Conservation (phyloP, 2,329 filamentous ascomycete species). For the Penicillium sp. region DNA sequence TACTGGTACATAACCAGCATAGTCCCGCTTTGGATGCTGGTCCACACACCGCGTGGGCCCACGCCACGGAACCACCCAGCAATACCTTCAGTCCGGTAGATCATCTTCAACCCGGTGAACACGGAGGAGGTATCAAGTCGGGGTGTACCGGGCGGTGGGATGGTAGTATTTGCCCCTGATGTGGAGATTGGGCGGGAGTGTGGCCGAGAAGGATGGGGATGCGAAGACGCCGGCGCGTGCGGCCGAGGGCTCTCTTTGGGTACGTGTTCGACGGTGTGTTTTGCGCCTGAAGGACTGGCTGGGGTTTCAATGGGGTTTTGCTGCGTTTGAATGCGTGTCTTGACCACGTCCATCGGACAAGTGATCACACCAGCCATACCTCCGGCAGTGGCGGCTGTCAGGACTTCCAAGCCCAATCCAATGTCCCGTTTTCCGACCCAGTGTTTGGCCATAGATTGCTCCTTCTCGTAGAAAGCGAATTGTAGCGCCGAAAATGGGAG, state of each 20-base stretch:
- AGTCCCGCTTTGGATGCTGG: slow-evolving; percentile 91
- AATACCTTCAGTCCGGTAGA: slow-evolving; percentile 86
- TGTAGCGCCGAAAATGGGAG: slow-evolving; percentile 94
- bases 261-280: slow-evolving; percentile 29
- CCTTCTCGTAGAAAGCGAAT: slow-evolving; percentile 98
- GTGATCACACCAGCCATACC: slow-evolving; percentile 92
- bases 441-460: slow-evolving; percentile 74
- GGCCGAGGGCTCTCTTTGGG: slow-evolving; percentile 33
- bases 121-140: slow-evolving; percentile 88
- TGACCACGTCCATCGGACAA: slow-evolving; percentile 94
- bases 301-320: slow-evolving; percentile 55
- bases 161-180: slow-evolving; percentile 80
- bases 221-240: slow-evolving; percentile 22
- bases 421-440: slow-evolving; percentile 82
- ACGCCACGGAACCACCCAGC: slow-evolving; percentile 93
- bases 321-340: slow-evolving; percentile 94
- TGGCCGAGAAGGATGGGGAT: slow-evolving; percentile 32
- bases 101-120: slow-evolving; percentile 75
- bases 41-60: slow-evolving; percentile 91
- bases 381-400: slow-evolving; percentile 86
- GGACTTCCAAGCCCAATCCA: slow-evolving; percentile 76
- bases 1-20: slow-evolving; percentile 97
- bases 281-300: slow-evolving; percentile 22
- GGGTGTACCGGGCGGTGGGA: slow-evolving; percentile 73
- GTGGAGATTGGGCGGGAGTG: slow-evolving; percentile 80